phyloP scores from a whole-genome alignment of 1,284 basidiomycete species.

The Apiotrichum porosum region DNA sequence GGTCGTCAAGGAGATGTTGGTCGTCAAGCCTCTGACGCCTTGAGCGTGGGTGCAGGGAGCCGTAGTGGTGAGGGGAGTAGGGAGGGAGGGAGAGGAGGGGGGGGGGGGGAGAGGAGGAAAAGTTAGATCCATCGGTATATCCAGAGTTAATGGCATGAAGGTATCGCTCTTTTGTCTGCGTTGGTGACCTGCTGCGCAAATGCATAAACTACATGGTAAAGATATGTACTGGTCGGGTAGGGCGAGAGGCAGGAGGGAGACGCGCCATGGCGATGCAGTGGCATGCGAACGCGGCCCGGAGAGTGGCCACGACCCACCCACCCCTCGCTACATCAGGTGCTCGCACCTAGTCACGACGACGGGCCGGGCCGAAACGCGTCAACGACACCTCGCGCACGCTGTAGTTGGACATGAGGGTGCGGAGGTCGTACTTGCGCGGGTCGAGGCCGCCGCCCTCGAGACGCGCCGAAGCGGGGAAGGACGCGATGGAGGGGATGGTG shows the following conservation, averaged over 20 bases:
- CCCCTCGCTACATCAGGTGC: too few species aligned
- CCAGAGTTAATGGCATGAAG: too few species aligned
- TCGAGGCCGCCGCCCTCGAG: constrained; percentile 52
- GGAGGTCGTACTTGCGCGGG: constrained; percentile 54
- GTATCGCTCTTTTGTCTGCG: background rate
- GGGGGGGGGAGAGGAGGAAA: background rate
- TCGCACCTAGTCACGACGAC: constrained; percentile 31
- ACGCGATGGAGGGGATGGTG: constrained; percentile 69
- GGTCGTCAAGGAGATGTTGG: constrained; percentile 53
- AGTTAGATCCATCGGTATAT: too few species aligned
- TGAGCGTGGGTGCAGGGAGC: too few species aligned
- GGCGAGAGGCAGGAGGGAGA: too few species aligned
- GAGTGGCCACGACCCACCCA: too few species aligned
- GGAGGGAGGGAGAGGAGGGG: background rate
- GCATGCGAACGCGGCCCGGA: too few species aligned
- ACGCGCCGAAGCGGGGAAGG: constrained; percentile 51
- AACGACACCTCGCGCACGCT: constrained; percentile 79
- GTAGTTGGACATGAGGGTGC: constrained; percentile 62
- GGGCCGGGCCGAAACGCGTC: constrained; percentile 39
- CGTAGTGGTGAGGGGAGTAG: background rate
- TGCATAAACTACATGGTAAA: too few species aligned
- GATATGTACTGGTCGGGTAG: too few species aligned
- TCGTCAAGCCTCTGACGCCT: constrained; percentile 22
- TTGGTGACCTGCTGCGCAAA: too few species aligned
- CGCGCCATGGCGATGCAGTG: too few species aligned